Evolutionary conservation across 1,284 basidiomycete species (phyloP).

Genomic region (Grifola frondosa): DNA sequence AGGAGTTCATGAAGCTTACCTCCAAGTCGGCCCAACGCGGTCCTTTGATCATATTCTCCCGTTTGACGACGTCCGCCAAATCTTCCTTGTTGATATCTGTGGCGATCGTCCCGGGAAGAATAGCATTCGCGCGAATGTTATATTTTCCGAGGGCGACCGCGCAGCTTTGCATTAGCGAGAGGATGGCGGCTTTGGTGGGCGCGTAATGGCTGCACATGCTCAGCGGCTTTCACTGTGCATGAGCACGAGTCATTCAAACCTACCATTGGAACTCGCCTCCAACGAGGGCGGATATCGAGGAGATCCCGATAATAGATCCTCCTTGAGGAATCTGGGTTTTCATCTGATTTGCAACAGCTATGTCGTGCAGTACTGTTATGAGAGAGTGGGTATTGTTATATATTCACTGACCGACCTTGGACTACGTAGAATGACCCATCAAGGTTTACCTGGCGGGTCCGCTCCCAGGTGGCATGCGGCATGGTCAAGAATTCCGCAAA

Average conservation of each 20-base stretch:
- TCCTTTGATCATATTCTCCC: slow-evolving; percentile 67
- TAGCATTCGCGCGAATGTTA: slow-evolving; percentile 71
- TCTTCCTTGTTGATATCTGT: slow-evolving; percentile 82
- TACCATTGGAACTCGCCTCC: slow-evolving; percentile 74
- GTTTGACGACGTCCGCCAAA: slow-evolving; percentile 59
- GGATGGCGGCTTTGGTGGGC: slow-evolving; percentile 79
- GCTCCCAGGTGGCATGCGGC: slow-evolving; percentile 67
- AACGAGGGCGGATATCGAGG: slow-evolving; percentile 77
- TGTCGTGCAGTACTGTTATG: neutral
- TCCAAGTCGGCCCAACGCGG: slow-evolving; percentile 69
- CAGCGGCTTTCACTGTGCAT: slow-evolving; percentile 6
- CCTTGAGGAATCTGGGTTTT: slow-evolving; percentile 66
- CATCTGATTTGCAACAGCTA: slow-evolving; percentile 80
- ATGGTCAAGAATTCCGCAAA: slow-evolving; percentile 80
- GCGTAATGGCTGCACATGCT: slow-evolving; percentile 61
- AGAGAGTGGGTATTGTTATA: neutral
- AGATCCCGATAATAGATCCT: slow-evolving; percentile 75
- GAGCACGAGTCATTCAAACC: slow-evolving; percentile 5
- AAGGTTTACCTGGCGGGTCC: slow-evolving; percentile 72
- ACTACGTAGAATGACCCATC: slow-evolving; percentile 79
- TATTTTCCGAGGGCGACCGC: slow-evolving; percentile 77
- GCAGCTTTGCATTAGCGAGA: slow-evolving; percentile 82
- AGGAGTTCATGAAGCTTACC: slow-evolving; percentile 34
- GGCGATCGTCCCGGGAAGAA: slow-evolving; percentile 72
- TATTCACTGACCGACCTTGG: slow-evolving; percentile 47